These are phyloP conservation scores for Pythium rhizo-oryzae DNA, from an alignment of 352 stramenopile species.

Conservation along the genomic window DNA sequence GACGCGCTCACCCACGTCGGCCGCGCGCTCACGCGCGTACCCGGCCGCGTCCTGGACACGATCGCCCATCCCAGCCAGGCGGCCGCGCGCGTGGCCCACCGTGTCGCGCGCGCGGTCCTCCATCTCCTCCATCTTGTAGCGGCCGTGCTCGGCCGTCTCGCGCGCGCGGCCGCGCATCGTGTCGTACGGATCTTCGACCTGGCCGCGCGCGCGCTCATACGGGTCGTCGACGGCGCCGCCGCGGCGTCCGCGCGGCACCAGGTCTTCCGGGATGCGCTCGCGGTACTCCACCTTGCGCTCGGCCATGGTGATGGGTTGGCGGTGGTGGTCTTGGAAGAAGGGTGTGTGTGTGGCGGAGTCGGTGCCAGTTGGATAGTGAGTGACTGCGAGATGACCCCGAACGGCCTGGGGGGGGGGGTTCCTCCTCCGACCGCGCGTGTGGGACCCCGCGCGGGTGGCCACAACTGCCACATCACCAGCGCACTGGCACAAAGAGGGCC, in stretches of 20 bases:
- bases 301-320: conserved; percentile 6
- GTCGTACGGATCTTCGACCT: conserved; percentile 31
- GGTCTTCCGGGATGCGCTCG: conserved; percentile 26
- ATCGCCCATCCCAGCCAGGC: conserved; percentile 28
- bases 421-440: too few relatives aligned
- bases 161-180: conserved; percentile 14
- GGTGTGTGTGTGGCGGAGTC: not conserved
- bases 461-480: too few relatives aligned
- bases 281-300: conserved; percentile 27
- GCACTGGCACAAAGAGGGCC: too few relatives aligned
- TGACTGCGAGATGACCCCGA: too few relatives aligned
- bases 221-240: conserved; percentile 13
- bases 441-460: too few relatives aligned
- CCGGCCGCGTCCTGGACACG: conserved; percentile 28
- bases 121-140: conserved; percentile 49
- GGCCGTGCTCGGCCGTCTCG: conserved; percentile 39
- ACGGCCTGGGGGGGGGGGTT: too few relatives aligned
- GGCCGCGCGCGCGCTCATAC: conserved; percentile 24
- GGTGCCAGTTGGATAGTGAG: conserved; percentile 1
- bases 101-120: conserved; percentile 42
- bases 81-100: conserved; percentile 32
- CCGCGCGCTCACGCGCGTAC: conserved; percentile 33
- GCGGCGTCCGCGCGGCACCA: conserved; percentile 19
- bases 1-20: conserved; percentile 28
- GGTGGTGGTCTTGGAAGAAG: not conserved